Base-by-base conservation (phyloP, 495 filamentous ascomycete genomes). In the Trichoderma orchidacearum region DNA sequence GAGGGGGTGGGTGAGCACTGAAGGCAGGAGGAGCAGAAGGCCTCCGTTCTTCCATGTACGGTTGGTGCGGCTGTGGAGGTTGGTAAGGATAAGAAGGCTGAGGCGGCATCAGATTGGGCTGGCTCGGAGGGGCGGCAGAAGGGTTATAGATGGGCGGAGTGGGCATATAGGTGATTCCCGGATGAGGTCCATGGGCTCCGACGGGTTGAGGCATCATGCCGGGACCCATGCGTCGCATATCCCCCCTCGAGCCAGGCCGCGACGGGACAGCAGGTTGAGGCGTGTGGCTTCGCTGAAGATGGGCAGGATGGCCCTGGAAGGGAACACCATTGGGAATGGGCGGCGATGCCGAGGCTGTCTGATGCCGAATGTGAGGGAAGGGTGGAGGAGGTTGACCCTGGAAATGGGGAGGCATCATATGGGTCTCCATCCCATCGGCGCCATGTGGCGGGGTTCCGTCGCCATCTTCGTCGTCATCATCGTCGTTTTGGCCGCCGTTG, bases 61-160 rank as follows among this genome's bases (percentile, higher is more conserved):
- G 30, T 28, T 66, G 68, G 9, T 69, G 72, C 27, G 62, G 63
- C 23, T 28, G 59, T 17, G 52, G 61, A 2, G 18, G 30, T 11
- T 58, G 68, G 52, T 72, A 75, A 5, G 68, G 68, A 5, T 62
- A 62, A 34, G 68, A 77, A 12, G 79, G 75, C 51, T 77, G 74
- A 48, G 76, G 75, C 32, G 76, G 72, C 34, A 73, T 62, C 61
- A 75, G 70, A 60, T 72, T 73, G 51, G 70, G 60, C 41, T 72
- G 68, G 53, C 80, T 77, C 61, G 89, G 89, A 7, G 41, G 7
- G 17, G 8, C n/a, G 27, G 41, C 41, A 11, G 41, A 6, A 25
- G 83, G 82, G 64, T 89, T 89, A 67, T 92, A 95, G 61, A 95
- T 85, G 27, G 88, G 81, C 3, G 87, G 84, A 60, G 93, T 88